Evolutionary conservation across 2,329 filamentous ascomycete genomes (phyloP), one percentile per base, ranked within the genome.

Genomic region (Coniochaeta sp.): DNA sequence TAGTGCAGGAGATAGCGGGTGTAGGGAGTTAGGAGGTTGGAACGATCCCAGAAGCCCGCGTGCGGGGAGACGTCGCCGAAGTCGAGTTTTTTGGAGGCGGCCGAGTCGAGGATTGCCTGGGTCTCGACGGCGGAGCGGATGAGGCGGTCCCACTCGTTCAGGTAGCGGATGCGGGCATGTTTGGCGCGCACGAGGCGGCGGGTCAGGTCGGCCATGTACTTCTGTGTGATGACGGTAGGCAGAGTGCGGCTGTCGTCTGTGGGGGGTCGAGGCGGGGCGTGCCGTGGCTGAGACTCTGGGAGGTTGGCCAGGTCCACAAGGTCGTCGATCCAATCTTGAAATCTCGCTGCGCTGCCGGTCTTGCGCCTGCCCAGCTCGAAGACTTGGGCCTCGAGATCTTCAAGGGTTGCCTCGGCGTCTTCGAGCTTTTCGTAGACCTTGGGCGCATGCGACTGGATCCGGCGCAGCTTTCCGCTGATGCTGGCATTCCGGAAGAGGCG

Each of bases 251-350:
- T 34, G 12, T 57, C 59, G 24, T 38, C 59, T n/a, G 11, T 9
- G 22, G 59, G 40, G 16, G 24, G n/a, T 16, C 33, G 38, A n/a
- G 8, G 28, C 54, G 72, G 68, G 52, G 73, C 65, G 52, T 73
- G 70, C 59, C 79, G 75, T 2, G 82, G 78, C 47, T 78, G 77
- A 4, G 79, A 77, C 65, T 93, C 90, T 1, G 87, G 84, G 6
- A 91, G 73, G 66, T 84, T 87, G 52, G 87, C 86, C 64, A 88
- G 84, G 64, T 98, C 93, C 2, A 86, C 87, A 34, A 99, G 78
- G 70, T 99, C 95, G 66, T 98, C 93, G 65, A 99, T 96, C 95
- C 95, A 99, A 66, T 96, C 93, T 66, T 88, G 85, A 69, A 93
- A 95, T 47, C 89, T 83, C 59, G 79, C 78, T 6, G 90, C 87